Conservation (phyloP, 495 filamentous ascomycete genomes). For the Aspergillus cristatus region DNA sequence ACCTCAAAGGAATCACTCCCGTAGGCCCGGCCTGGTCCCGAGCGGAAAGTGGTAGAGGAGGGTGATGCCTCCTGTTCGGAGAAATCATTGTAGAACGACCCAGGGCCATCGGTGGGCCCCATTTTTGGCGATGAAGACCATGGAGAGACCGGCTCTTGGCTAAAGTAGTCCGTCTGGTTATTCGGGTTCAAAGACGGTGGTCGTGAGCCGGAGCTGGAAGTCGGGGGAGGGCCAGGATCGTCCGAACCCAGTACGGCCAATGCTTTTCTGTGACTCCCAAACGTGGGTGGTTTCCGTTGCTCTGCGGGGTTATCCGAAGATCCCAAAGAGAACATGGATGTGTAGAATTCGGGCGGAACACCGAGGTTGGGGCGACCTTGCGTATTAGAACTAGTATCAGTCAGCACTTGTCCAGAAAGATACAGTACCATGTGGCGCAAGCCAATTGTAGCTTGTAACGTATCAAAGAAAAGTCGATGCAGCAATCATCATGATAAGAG, state of each 20-base stretch:
- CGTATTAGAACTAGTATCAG: constrained; percentile 15
- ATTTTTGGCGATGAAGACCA: constrained; percentile 22
- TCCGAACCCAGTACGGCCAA: constrained; percentile 24
- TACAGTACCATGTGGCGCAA: too few species aligned
- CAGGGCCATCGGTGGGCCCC: constrained; percentile 24
- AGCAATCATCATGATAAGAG: too few species aligned
- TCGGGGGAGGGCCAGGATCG: constrained; percentile 18
- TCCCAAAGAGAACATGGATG: constrained; percentile 34
- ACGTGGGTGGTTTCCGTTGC: constrained; percentile 29
- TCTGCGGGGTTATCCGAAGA: constrained; percentile 39
- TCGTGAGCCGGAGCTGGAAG: constrained; percentile 18
- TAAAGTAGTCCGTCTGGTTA: constrained; percentile 13
- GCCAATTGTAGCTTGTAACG: too few species aligned
- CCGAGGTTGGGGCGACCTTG: constrained; percentile 7
- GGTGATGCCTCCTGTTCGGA: constrained; percentile 42
- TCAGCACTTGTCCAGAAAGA: constrained; percentile 4
- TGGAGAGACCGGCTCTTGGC: constrained; percentile 29
- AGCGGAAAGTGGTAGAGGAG: constrained; percentile 57
- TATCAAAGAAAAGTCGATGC: constrained; percentile 1
- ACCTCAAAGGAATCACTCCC: constrained; percentile 61
- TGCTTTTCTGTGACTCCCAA: constrained; percentile 32
- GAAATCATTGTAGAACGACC: constrained; percentile 36
- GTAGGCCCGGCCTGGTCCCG: constrained; percentile 49
- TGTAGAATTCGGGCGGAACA: constrained; percentile 23
- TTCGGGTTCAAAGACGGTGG: constrained; percentile 19